phyloP scores from a whole-genome alignment of 2,329 filamentous ascomycete species.

The Rhytidhysteron rufulum region DNA sequence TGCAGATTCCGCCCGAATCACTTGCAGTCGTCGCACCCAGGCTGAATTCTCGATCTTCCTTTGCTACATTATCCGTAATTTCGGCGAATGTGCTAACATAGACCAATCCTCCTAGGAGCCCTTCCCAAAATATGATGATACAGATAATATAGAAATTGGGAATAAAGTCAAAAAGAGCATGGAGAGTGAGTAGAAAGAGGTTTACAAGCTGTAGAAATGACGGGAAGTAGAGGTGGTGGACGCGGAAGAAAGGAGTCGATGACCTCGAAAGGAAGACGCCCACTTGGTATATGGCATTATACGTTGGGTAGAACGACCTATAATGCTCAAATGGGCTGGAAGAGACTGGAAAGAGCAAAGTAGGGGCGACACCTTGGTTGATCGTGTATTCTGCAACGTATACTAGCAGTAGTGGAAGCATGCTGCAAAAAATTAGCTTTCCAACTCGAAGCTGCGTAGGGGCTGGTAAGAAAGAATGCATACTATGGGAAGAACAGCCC shows the following conservation, averaged over 20 bases:
- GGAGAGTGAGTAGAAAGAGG: slow-evolving; percentile 66
- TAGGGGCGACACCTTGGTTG: slow-evolving; percentile 90
- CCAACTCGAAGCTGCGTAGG: background rate
- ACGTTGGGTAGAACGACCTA: slow-evolving; percentile 89
- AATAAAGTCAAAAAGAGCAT: slow-evolving; percentile 76
- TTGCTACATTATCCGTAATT: slow-evolving; percentile 77
- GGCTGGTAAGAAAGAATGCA: slow-evolving; percentile 18
- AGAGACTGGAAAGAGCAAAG: slow-evolving; percentile 76
- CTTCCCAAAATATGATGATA: slow-evolving; percentile 86
- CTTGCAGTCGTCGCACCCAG: slow-evolving; percentile 86
- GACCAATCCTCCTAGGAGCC: slow-evolving; percentile 81
- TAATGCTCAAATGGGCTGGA: slow-evolving; percentile 75
- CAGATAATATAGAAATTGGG: slow-evolving; percentile 87
- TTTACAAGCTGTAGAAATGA: slow-evolving; percentile 80
- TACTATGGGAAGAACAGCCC: slow-evolving; percentile 70
- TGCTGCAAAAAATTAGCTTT: slow-evolving; percentile 43
- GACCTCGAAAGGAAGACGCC: slow-evolving; percentile 94
- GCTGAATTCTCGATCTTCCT: slow-evolving; percentile 83
- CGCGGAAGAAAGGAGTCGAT: slow-evolving; percentile 79
- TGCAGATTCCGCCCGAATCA: slow-evolving; percentile 85
- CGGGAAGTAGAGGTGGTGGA: slow-evolving; percentile 77
- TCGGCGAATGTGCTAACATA: slow-evolving; percentile 97
- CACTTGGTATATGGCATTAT: slow-evolving; percentile 89
- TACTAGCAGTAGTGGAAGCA: slow-evolving; percentile 87
- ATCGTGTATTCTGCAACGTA: slow-evolving; percentile 97